Evolutionary conservation across 495 filamentous ascomycete genomes (phyloP).

Genomic region (Pyronema domesticum): DNA sequence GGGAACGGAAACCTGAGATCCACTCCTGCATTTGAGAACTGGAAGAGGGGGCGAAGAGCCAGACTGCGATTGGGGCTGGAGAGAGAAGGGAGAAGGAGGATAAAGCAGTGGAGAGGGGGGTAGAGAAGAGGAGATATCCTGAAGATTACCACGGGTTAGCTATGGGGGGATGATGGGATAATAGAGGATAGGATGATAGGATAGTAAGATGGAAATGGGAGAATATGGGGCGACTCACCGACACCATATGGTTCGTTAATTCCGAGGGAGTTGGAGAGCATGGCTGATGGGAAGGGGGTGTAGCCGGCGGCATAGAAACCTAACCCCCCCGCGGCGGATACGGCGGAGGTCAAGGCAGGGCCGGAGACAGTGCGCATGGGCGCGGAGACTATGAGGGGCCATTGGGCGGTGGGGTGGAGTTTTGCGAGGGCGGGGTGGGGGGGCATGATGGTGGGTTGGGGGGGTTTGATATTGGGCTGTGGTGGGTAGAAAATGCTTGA

Average conservation of each 20-base stretch:
- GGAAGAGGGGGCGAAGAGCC: slow-evolving; percentile 48
- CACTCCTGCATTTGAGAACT: slow-evolving; percentile 36
- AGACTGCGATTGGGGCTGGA: slow-evolving; percentile 44
- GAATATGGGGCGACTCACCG: not conserved
- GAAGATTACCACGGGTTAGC: slow-evolving; percentile 25
- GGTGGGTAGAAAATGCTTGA: no score
- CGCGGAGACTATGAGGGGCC: slow-evolving; percentile 46
- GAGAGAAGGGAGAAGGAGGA: slow-evolving; percentile 24
- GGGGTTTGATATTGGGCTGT: no score
- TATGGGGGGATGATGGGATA: no score
- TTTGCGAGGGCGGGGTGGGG: no score
- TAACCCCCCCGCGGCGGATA: not conserved
- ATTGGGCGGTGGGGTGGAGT: not conserved
- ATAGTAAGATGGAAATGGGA: no score
- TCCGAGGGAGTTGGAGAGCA: slow-evolving; percentile 17
- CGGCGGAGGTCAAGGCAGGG: slow-evolving; percentile 28
- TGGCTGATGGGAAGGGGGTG: slow-evolving; percentile 19
- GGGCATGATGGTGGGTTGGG: no score
- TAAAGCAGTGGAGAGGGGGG: slow-evolving; percentile 31
- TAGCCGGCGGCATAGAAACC: slow-evolving; percentile 30
- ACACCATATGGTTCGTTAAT: slow-evolving; percentile 1
- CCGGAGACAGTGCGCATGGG: slow-evolving; percentile 59
- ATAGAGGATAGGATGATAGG: no score
- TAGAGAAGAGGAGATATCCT: slow-evolving; percentile 43
- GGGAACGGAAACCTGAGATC: slow-evolving; percentile 29